Conservation (phyloP, 2,329 filamentous ascomycete species). For the Curvularia sp. region DNA sequence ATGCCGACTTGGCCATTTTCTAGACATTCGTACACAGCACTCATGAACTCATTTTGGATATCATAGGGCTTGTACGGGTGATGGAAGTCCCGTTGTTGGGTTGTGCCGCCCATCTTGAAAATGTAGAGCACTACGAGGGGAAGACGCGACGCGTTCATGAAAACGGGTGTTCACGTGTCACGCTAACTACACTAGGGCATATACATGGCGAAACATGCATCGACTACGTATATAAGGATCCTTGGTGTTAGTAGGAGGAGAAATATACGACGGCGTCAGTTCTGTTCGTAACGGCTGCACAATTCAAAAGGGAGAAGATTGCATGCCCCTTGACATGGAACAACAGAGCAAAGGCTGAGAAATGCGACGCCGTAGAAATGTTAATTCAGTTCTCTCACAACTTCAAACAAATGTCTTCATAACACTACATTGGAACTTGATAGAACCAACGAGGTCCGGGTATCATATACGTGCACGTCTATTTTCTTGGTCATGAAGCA, state of each 20-base stretch:
- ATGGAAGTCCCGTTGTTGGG: slow-evolving; percentile 67
- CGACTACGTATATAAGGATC: not conserved
- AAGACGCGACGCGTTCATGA: slow-evolving; percentile 12
- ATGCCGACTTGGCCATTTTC: slow-evolving; percentile 83
- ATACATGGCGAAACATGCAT: not conserved
- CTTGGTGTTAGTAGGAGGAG: not conserved
- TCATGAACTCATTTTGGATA: slow-evolving; percentile 90
- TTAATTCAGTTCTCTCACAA: not conserved
- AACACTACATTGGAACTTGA: not conserved
- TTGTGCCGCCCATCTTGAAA: slow-evolving; percentile 26
- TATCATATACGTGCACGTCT: slow-evolving; percentile 2
- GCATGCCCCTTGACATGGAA: not conserved
- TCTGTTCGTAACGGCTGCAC: too few species aligned
- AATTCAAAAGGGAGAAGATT: not conserved
- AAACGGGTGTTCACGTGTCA: slow-evolving; percentile 21
- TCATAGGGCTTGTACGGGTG: slow-evolving; percentile 88
- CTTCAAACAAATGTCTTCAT: not conserved
- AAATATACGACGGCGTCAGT: not conserved
- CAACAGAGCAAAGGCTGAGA: not conserved
- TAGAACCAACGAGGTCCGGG: slow-evolving; percentile 3
- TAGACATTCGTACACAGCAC: slow-evolving; percentile 77
- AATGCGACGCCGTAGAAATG: not conserved
- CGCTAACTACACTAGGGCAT: not conserved
- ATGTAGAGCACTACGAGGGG: not conserved
- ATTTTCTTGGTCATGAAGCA: not conserved